Conservation (phyloP, 257 asterid species). For the Scutellaria baicalensis region DNA sequence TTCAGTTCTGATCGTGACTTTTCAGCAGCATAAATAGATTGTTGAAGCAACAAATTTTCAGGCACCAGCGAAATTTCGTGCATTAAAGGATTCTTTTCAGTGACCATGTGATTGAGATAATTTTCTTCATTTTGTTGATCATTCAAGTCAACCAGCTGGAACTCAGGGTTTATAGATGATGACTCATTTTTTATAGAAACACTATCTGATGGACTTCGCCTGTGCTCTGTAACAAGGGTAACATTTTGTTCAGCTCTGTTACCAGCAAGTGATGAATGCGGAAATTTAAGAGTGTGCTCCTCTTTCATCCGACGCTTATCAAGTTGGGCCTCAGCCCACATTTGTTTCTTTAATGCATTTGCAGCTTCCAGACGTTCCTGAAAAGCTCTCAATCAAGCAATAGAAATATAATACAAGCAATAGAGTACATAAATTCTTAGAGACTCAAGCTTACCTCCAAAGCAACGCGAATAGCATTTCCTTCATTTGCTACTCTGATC, state of each 20-base stretch:
- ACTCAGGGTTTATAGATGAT: constrained; percentile 19
- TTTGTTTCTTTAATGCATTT: constrained; percentile 85
- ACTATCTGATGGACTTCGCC: constrained; percentile 29
- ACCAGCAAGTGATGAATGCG: constrained; percentile 21
- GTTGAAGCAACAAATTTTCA: constrained; percentile 48
- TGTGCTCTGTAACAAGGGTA: constrained; percentile 23
- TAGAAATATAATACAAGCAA: constrained; percentile 11
- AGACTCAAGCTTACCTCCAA: constrained; percentile 55
- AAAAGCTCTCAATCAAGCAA: constrained; percentile 19
- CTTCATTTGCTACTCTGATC: constrained; percentile 76
- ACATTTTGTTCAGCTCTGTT: constrained; percentile 29
- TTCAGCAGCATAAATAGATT: constrained; percentile 54
- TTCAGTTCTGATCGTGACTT: constrained; percentile 65
- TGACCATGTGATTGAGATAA: constrained; percentile 17
- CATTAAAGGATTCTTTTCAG: constrained; percentile 31
- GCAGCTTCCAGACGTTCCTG: constrained; percentile 99
- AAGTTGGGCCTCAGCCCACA: constrained; percentile 92
- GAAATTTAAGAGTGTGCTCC: constrained; percentile 42
- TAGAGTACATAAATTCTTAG: background rate
- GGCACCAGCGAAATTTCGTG: constrained; percentile 34
- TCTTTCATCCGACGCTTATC: constrained; percentile 89
- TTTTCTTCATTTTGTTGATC: constrained; percentile 32
- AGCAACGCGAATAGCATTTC: constrained; percentile 60
- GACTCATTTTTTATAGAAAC: constrained; percentile 30
- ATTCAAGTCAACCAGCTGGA: constrained; percentile 38